Conservation (phyloP, 257 asterid genomes). For the Solanum piurae region DNA sequence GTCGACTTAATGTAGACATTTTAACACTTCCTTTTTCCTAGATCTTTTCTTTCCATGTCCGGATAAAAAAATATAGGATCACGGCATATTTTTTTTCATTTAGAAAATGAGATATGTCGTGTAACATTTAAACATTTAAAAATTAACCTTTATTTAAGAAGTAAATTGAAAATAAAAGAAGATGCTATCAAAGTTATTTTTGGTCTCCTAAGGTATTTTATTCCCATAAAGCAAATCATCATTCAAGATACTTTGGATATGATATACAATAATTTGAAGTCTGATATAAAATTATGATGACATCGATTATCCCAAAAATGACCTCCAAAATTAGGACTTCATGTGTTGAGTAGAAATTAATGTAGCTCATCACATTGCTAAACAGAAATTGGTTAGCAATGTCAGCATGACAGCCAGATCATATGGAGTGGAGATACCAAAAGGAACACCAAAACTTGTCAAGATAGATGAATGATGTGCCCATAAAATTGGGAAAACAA, state of each 20-base stretch:
- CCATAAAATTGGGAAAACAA: neutral
- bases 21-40: neutral
- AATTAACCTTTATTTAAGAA: neutral
- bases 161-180: neutral
- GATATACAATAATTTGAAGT: neutral
- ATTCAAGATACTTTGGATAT: neutral
- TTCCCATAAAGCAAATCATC: neutral
- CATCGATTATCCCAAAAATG: neutral
- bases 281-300: neutral
- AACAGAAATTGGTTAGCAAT: neutral
- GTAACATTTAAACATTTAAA: neutral
- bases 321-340: neutral
- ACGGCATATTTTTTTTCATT: too few species aligned
- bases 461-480: neutral
- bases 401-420: neutral
- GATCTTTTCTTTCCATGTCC: neutral
- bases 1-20: neutral
- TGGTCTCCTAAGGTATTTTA: neutral
- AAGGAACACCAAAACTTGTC: neutral
- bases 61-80: too few species aligned
- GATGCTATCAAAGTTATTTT: neutral
- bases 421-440: neutral
- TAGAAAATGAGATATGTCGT: neutral
- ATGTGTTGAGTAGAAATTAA: neutral
- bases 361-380: neutral